phyloP scores from a whole-genome alignment of 108 stramenopile genomes.

The Stephanodiscus triporus region DNA sequence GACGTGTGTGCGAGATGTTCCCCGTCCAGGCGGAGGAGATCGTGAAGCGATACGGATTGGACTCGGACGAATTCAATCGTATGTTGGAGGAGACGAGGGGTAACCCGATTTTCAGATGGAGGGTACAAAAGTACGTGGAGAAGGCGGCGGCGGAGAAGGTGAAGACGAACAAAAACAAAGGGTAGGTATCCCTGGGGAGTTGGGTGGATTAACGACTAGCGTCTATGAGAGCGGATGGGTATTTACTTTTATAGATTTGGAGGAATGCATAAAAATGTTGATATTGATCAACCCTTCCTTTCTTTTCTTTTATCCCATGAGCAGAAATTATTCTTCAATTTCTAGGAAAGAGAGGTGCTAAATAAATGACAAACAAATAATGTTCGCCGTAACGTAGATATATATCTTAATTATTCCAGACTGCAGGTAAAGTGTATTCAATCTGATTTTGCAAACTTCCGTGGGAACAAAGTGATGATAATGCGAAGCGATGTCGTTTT shows the following conservation, averaged over 20 bases:
- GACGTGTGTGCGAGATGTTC: constrained; percentile 61
- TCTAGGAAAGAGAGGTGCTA: neutral
- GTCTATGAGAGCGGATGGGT: neutral
- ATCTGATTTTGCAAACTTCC: neutral
- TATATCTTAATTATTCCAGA: neutral
- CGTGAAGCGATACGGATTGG: constrained; percentile 69
- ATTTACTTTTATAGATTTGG: neutral
- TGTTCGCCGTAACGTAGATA: no score
- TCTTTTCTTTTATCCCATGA: neutral
- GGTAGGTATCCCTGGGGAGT: no score
- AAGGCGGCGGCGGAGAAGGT: constrained; percentile 46
- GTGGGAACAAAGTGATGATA: neutral
- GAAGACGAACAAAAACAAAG: constrained; percentile 17
- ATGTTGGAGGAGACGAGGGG: constrained; percentile 69
- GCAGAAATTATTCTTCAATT: neutral
- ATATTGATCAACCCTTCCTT: neutral
- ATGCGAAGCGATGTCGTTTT: no score
- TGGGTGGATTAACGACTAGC: no score
- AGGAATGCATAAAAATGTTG: neutral
- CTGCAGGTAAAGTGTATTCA: neutral
- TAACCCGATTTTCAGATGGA: constrained; percentile 71
- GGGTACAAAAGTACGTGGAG: constrained; percentile 64
- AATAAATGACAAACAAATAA: no score
- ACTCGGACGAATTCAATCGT: constrained; percentile 71
- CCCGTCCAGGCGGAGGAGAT: constrained; percentile 71